Evolutionary conservation across 2,329 filamentous ascomycete genomes (phyloP).

Genomic region (Knoxdaviesia proteae): DNA sequence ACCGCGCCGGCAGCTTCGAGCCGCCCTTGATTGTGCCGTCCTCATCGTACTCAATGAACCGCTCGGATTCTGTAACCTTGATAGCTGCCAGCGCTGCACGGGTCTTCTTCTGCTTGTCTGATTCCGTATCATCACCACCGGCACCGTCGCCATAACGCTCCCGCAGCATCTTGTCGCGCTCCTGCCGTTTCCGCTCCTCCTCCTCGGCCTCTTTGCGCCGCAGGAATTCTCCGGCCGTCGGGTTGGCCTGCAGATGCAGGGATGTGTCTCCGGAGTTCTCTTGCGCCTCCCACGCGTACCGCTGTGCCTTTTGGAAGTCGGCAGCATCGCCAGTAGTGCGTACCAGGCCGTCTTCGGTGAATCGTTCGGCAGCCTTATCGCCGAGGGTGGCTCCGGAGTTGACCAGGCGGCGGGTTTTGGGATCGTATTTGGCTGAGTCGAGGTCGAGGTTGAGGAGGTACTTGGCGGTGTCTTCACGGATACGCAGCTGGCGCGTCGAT

Average conservation of each 20-base stretch:
- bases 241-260: slow-evolving; percentile 86
- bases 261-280: slow-evolving; percentile 60
- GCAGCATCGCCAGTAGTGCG: slow-evolving; percentile 74
- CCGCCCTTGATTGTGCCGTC: slow-evolving; percentile 76
- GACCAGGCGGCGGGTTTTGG: slow-evolving; percentile 82
- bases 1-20: slow-evolving; percentile 54
- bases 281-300: slow-evolving; percentile 88
- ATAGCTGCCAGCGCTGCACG: slow-evolving; percentile 38
- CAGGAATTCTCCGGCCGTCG: slow-evolving; percentile 71
- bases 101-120: not conserved
- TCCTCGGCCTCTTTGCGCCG: slow-evolving; percentile 65
- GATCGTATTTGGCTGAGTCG: slow-evolving; percentile 93
- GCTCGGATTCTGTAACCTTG: slow-evolving; percentile 60
- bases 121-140: slow-evolving; percentile 35
- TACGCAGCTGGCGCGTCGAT: slow-evolving; percentile 70
- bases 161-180: slow-evolving; percentile 47
- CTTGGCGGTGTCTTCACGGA: slow-evolving; percentile 93
- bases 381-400: slow-evolving; percentile 63
- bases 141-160: slow-evolving; percentile 88
- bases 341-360: slow-evolving; percentile 86
- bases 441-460: slow-evolving; percentile 88
- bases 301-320: slow-evolving; percentile 76
- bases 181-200: slow-evolving; percentile 43
- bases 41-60: slow-evolving; percentile 88
- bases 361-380: slow-evolving; percentile 61